Conservation (phyloP, 2,329 filamentous ascomycete genomes). For the Coniochaeta sp. region DNA sequence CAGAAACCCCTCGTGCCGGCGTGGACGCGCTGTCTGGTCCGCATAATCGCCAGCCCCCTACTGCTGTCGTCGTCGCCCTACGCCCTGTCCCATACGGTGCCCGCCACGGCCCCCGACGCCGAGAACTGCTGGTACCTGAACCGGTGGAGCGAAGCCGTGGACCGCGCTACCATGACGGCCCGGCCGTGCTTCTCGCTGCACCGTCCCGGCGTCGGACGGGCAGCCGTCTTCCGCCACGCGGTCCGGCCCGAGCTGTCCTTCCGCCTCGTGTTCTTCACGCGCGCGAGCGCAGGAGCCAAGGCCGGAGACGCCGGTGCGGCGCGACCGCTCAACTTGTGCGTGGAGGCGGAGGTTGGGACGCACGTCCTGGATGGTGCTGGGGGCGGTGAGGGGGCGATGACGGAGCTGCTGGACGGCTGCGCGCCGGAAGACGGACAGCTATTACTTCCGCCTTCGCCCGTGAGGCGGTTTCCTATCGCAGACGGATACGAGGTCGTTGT, state of each 20-base stretch:
- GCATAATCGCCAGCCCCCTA: too few relatives aligned
- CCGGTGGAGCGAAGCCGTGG: slow-evolving; percentile 3
- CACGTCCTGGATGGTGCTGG: neutral
- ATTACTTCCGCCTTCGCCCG: neutral
- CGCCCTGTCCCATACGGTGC: slow-evolving; percentile 6
- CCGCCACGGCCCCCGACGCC: neutral
- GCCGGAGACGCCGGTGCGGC: neutral
- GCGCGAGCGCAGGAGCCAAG: neutral
- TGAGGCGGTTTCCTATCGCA: neutral
- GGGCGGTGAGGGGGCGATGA: too few relatives aligned
- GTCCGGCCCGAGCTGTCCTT: slow-evolving; percentile 4
- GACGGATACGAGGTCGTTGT: neutral
- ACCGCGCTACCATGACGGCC: neutral
- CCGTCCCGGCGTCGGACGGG: neutral
- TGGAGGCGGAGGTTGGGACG: neutral
- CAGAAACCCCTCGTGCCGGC: slow-evolving; percentile 4
- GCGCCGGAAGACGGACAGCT: neutral
- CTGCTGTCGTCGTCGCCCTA: too few relatives aligned
- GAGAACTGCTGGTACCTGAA: slow-evolving; percentile 7
- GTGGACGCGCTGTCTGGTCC: slow-evolving; percentile 5
- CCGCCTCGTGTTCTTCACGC: slow-evolving; percentile 4
- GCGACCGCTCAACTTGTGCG: neutral
- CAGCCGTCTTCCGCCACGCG: slow-evolving; percentile 4
- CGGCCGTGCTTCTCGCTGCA: slow-evolving; percentile 6
- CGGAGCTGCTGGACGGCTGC: neutral